Percentiles rank a stretch among this genome's conserved stretches.
phyloP scores from a whole-genome alignment of 1,284 basidiomycete species.

The Singerocomus inundabilis region DNA sequence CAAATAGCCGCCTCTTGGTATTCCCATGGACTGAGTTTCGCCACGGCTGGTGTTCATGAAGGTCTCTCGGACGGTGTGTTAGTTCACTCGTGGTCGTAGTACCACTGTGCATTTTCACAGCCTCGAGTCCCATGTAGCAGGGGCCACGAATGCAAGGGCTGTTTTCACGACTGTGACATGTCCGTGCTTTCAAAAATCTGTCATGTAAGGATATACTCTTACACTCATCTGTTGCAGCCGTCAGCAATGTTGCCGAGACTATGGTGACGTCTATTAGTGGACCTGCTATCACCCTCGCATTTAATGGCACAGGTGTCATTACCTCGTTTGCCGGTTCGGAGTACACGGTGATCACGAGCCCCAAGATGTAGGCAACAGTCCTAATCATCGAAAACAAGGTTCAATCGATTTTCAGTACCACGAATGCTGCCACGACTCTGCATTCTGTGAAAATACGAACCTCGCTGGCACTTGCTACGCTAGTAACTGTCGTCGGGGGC shows the following conservation, averaged over 20 bases:
- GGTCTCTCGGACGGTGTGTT: slow-evolving; percentile 23
- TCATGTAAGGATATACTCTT: not conserved
- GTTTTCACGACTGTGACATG: slow-evolving; percentile 51
- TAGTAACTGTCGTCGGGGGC: slow-evolving; percentile 37
- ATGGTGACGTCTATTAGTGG: slow-evolving; percentile 48
- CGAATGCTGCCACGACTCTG: slow-evolving; percentile 13
- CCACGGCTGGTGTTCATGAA: slow-evolving; percentile 17
- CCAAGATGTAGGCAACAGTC: slow-evolving; percentile 14
- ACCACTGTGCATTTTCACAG: slow-evolving; percentile 8
- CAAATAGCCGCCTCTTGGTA: slow-evolving; percentile 18
- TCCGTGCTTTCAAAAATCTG: slow-evolving; percentile 29
- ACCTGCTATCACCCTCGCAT: slow-evolving; percentile 51
- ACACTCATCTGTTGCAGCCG: slow-evolving; percentile 36
- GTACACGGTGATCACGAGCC: slow-evolving; percentile 29
- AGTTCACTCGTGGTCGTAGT: not conserved
- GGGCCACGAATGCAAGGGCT: not conserved
- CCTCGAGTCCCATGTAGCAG: slow-evolving; percentile 14
- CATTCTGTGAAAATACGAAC: slow-evolving; percentile 1
- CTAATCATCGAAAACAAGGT: not conserved
- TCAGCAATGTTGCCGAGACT: slow-evolving; percentile 34
- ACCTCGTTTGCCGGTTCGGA: slow-evolving; percentile 40
- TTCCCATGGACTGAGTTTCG: slow-evolving; percentile 14
- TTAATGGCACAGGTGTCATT: slow-evolving; percentile 34
- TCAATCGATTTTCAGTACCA: slow-evolving; percentile 5
- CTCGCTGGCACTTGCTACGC: slow-evolving; percentile 10